Conservation (phyloP, 495 filamentous ascomycete species). For the Hypoxylon intermedium region DNA sequence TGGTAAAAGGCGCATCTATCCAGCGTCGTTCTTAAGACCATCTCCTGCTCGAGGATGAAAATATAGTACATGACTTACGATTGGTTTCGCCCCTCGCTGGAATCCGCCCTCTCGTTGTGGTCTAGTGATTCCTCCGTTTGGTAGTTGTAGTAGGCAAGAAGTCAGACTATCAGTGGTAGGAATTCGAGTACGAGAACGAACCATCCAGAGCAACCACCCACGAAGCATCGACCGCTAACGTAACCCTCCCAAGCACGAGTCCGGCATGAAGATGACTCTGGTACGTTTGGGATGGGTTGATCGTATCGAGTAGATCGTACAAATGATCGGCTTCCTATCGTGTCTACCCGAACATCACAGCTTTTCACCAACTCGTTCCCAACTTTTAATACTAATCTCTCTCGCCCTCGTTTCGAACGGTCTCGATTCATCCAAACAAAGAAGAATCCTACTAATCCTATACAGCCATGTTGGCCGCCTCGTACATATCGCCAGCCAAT, state of each 20-base stretch:
- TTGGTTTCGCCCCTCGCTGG: no score
- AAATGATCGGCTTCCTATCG: slow-evolving; percentile 33
- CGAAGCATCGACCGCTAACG: slow-evolving; percentile 17
- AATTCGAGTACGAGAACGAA: slow-evolving; percentile 3
- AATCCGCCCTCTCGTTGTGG: not conserved
- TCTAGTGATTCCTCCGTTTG: not conserved
- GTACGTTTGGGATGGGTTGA: slow-evolving; percentile 18
- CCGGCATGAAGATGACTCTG: slow-evolving; percentile 9
- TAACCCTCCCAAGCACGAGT: slow-evolving; percentile 7
- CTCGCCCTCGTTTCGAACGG: slow-evolving; percentile 19
- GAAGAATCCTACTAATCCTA: slow-evolving; percentile 27
- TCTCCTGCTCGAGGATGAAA: not conserved
- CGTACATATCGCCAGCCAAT: slow-evolving; percentile 20
- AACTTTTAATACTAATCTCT: slow-evolving; percentile 24
- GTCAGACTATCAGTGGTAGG: not conserved
- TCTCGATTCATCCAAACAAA: slow-evolving; percentile 19
- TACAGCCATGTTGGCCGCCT: slow-evolving; percentile 15
- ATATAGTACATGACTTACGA: not conserved
- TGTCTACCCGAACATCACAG: slow-evolving; percentile 11
- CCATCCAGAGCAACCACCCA: slow-evolving; percentile 9
- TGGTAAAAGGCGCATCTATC: not conserved
- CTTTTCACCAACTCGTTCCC: slow-evolving; percentile 31
- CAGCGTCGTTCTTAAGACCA: not conserved
- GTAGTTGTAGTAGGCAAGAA: not conserved
- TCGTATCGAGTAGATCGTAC: slow-evolving; percentile 34